Evolutionary conservation across 225 moss, liverwort and hornwort species (phyloP).

Genomic region (Polytrichum formosum): DNA sequence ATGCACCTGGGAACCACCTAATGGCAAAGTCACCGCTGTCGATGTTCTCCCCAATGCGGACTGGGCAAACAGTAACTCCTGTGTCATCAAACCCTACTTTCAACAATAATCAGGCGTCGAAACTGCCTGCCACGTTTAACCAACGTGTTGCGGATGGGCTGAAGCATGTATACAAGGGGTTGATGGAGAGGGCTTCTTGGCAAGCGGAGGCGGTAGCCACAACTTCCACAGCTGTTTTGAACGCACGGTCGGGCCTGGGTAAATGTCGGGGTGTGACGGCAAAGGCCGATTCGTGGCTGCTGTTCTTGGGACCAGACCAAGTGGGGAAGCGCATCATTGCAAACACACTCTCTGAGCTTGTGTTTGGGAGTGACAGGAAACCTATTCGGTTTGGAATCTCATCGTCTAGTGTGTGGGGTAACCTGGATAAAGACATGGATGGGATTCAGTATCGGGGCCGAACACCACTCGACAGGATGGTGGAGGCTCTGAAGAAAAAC

Average conservation of each 20-base stretch:
- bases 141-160: conserved; percentile 21
- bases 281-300: conserved; percentile 47
- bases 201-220: conserved; percentile 20
- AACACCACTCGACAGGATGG: conserved; percentile 45
- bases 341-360: conserved; percentile 45
- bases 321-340: conserved; percentile 58
- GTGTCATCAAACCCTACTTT: neutral
- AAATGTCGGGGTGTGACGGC: conserved; percentile 16
- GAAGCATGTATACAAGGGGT: conserved; percentile 25
- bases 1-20: neutral
- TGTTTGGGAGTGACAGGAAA: conserved; percentile 37
- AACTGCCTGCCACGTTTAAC: conserved; percentile 4
- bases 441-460: conserved; percentile 35
- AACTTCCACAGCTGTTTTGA: conserved; percentile 16
- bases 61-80: neutral
- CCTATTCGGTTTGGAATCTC: conserved; percentile 29
- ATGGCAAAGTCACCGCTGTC: conserved; percentile 6
- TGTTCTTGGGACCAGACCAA: conserved; percentile 61
- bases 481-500: conserved; percentile 35
- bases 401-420: conserved; percentile 9
- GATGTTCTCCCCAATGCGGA: neutral
- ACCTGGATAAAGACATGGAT: conserved; percentile 16
- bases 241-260: conserved; percentile 18
- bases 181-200: conserved; percentile 27
- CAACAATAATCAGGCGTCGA: too few species aligned